Evolutionary conservation across 306 rosid species (phyloP).

Genomic region (Pyrus betulifolia): DNA sequence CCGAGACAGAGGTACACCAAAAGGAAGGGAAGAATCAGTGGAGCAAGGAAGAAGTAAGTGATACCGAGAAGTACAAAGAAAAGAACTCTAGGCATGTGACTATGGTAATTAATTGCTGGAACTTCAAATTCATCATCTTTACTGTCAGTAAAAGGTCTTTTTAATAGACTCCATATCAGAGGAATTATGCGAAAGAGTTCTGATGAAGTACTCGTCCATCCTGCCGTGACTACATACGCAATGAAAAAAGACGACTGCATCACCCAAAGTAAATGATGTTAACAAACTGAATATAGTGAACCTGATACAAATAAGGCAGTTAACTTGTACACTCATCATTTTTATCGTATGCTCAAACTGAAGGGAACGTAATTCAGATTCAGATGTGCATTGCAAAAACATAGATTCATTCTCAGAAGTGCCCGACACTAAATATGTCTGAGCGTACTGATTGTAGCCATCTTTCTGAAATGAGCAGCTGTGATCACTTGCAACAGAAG

Average conservation of each 20-base stretch:
- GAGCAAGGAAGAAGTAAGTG: conserved; percentile 92
- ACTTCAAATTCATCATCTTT: conserved; percentile 48
- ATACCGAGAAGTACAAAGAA: conserved; percentile 92
- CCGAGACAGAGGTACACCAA: conserved; percentile 67
- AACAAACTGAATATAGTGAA: conserved; percentile 12
- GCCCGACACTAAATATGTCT: not conserved
- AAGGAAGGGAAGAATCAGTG: conserved; percentile 85
- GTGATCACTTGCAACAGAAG: not conserved
- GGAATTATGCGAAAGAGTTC: conserved; percentile 76
- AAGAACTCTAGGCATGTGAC: conserved; percentile 70
- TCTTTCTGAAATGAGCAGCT: not conserved
- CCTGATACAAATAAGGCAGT: not conserved
- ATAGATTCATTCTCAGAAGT: not conserved
- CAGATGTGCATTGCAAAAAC: not conserved
- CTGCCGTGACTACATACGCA: conserved; percentile 87
- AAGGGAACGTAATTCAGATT: not conserved
- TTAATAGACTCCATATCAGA: conserved; percentile 44
- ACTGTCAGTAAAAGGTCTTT: conserved; percentile 39
- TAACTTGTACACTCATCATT: not conserved
- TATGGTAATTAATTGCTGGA: conserved; percentile 61
- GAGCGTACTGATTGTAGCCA: not conserved
- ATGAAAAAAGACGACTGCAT: conserved; percentile 88
- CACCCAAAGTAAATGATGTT: conserved; percentile 22
- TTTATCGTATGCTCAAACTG: conserved; percentile 13
- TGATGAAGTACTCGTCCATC: conserved; percentile 82